Base-by-base conservation (phyloP, 495 filamentous ascomycete species). In the Hypoxylon rickii region DNA sequence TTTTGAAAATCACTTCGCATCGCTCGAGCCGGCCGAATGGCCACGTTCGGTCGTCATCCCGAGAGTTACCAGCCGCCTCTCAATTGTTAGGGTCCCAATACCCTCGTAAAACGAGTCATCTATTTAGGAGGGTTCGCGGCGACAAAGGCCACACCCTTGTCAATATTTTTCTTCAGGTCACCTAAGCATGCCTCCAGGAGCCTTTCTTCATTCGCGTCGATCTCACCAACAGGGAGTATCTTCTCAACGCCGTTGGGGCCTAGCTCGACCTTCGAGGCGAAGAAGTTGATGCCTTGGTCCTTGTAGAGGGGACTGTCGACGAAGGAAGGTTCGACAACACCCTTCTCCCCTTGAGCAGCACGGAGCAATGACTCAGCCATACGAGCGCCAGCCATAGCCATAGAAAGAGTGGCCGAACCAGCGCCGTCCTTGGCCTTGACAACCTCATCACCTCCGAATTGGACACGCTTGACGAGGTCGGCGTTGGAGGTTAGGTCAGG, bases 391-490 rank as follows among this genome's bases (percentile, higher is more conserved):
- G 94, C 94, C 84, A 95, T 94, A 64, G 94, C 94, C 94, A 98
- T 98, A 74, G 91, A 96, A 55, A 98, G 88, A 55, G 94, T 98
- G 71, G 94, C 94, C 55, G 95, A 97, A 61, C 94, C 94, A 67
- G 93, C 92, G 76, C 94, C 94, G 73, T 90, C 92, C 86, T 98
- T 98, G 73, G 94, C 94, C 83, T 96, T 86, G 74, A 98, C 94
- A 58, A 98, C 94, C 85, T 98, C 94, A 74, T 98, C 94, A 83
- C 94, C 94, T 74, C 94, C 94, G 76, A 97, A 98, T 79, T 98
- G 94, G 65, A 98, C 95, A 70, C 94, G 92, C 72, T 92, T 86
- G 71, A 97, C 80, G 54, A 96, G 90, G 39, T 82, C 83, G 67
- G 82, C 75, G 67, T 88, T 77, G 71, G 91, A 86, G 44, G 83